A percentile compares a stretch with the other conserved stretches of the same genome.
These are phyloP conservation scores for Fusarium sp. DNA, from an alignment of 2,329 filamentous ascomycete species.

Conservation along the genomic window DNA sequence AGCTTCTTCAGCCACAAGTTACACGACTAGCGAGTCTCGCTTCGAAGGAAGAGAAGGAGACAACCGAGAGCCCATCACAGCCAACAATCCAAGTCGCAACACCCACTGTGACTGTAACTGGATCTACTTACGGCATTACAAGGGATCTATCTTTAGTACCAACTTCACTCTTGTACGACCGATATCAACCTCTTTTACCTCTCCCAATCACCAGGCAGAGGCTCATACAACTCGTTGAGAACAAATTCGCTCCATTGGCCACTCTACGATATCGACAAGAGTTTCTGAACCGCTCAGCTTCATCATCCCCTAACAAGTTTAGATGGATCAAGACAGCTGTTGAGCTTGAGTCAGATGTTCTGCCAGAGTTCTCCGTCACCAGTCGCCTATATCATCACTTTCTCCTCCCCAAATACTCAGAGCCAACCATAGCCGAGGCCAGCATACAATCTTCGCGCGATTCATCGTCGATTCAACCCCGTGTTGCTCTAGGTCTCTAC, in stretches of 20 bases:
- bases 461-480: constrained; percentile 42
- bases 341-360: constrained; percentile 50
- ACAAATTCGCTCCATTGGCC: constrained; percentile 55
- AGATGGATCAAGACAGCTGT: constrained; percentile 44
- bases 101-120: constrained; percentile 56
- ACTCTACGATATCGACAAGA: constrained; percentile 57
- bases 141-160: constrained; percentile 48
- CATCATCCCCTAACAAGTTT: constrained; percentile 23
- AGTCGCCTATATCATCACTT: constrained; percentile 54
- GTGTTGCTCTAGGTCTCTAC: constrained; percentile 51
- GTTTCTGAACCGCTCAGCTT: constrained; percentile 46
- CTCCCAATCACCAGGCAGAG: constrained; percentile 53
- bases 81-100: constrained; percentile 37
- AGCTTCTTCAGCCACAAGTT: constrained; percentile 44
- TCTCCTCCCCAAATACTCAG: constrained; percentile 42
- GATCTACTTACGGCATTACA: constrained; percentile 56
- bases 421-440: constrained; percentile 55
- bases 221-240: constrained; percentile 54
- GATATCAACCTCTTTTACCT: constrained; percentile 56
- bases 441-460: constrained; percentile 47
- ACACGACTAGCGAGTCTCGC: constrained; percentile 42
- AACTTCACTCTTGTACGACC: constrained; percentile 51
- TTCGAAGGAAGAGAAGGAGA: constrained; percentile 26
- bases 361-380: constrained; percentile 55
- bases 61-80: constrained; percentile 13